Evolutionary conservation across 805 yeast species (phyloP), one percentile per base, ranked within the genome.

Genomic region (Candida xiaguanensis): DNA sequence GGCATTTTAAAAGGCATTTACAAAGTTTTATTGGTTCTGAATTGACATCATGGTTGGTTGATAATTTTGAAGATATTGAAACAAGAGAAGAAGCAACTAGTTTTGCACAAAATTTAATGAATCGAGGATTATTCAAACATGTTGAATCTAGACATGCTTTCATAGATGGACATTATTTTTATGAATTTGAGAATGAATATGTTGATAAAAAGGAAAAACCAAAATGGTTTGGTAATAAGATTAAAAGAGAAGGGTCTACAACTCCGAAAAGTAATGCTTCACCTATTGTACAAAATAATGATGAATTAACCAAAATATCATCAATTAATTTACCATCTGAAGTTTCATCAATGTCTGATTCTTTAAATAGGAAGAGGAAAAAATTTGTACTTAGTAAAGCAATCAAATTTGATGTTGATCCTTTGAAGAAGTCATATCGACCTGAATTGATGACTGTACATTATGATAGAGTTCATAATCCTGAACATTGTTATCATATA

Each of bases 141-240:
- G 96, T 88, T 15, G 87, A 85, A 44, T 70, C 77, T 32, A 73
- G 91, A 24, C 97, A 91, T 55, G 78, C 84, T 2, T 87, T 93
- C 50, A 61, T 89, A 38, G 95, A 91, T 62, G 99, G 99, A 0
- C 90, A 93, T 53, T 91, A 89, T 56, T 91, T 91, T 59, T 91
- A 91, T 53, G 81, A 78, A 50, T 58, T 90, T 37, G 72, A 44
- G 22, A 75, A 76, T 1, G 83, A 81, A 22, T 84, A 71, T 46
- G 59, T 66, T 29, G 58, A 54, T 30, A 44, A 61, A 19, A 44
- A 20, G 49, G 45, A 19, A 26, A 19, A 26, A 27, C 4, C 8
- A 20, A 31, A 61, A 25, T 67, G 73, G 73, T 67, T 67, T 41
- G 41, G 46, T n/a, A 61, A 56, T 34, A 51, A 46, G 29, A 36